Evolutionary conservation across 2,329 filamentous ascomycete genomes (phyloP), one percentile per base, ranked within the genome.

Genomic region (Pseudogymnoascus sp.): DNA sequence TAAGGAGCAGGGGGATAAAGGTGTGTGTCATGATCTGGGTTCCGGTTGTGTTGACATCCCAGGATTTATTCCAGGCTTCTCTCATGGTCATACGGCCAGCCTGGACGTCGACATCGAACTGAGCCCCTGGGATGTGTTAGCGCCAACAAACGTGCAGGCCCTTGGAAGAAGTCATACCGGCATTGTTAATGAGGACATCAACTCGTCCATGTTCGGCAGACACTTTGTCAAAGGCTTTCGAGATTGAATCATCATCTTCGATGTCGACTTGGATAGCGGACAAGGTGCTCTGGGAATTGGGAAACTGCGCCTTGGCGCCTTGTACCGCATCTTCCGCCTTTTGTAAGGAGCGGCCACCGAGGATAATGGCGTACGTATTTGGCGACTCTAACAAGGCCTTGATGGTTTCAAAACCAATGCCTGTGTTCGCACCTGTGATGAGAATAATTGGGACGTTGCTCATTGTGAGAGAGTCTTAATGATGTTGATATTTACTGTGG

Each of bases 41-140:
- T 49, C 78, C 75, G 0, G 77, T 69, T 4, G 76, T 73, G 65
- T 82, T 82, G 60, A 76, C 69, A 39, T 78, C 66, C 70, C 74
- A 81, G 5, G 76, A 68, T 36, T 72, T 70, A 58, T 75, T 77
- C 69, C 73, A 80, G 52, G 67, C 69, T 41, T 77, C 75, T 11
- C 78, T 74, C 61, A 72, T 67, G 11, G 67, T 67, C 60, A 75
- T 63, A 9, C 65, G 64, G 16, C 72, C 71, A 0, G 62, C 1
- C 4, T 52, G 4, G n/a, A 72, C 66, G 1, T 73, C 69, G 25
- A 68, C 45, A 62, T 76, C 74, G 64, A 75, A 73, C 49, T 23
- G 33, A 30, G 38, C 67, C 2, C 67, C 64, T 69, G 33, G n/a
- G 35, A 19, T 60, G 14, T 33, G 25, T 61, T 33, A 62, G 36